Conservation (phyloP, 1,284 basidiomycete species). For the Stereum hirsutum region DNA sequence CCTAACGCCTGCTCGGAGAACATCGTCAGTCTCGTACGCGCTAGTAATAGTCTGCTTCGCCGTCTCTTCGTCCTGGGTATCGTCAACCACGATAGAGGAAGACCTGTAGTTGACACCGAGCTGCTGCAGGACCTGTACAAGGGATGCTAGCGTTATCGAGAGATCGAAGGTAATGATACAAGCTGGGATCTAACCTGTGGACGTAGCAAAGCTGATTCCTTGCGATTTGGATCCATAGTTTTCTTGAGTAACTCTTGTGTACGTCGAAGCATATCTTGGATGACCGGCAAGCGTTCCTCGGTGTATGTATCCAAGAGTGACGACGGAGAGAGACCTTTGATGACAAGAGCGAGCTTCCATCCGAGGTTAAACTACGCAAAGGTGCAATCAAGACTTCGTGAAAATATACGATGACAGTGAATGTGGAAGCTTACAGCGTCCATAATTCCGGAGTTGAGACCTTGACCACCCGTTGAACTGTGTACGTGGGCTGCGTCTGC, state of each 20-base stretch:
- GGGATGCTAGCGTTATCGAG: too few species aligned
- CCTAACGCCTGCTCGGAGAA: slow-evolving; percentile 11
- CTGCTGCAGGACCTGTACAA: slow-evolving; percentile 9
- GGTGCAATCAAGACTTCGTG: not conserved
- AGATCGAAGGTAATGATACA: too few species aligned
- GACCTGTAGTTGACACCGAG: slow-evolving; percentile 15
- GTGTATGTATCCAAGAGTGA: slow-evolving; percentile 14
- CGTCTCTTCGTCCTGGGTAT: not conserved
- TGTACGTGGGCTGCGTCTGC: slow-evolving; percentile 13
- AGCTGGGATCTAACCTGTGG: too few species aligned
- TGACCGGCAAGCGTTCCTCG: slow-evolving; percentile 17
- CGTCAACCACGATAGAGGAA: slow-evolving; percentile 14
- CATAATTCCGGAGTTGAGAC: slow-evolving; percentile 12
- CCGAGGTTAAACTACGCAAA: slow-evolving; percentile 15
- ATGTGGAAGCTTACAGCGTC: slow-evolving; percentile 9
- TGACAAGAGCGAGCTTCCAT: slow-evolving; percentile 18
- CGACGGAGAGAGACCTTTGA: slow-evolving; percentile 10
- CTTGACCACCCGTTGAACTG: slow-evolving; percentile 12
- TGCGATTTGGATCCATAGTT: not conserved
- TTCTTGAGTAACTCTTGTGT: slow-evolving; percentile 7
- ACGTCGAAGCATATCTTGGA: slow-evolving; percentile 15
- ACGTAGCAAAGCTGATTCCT: too few species aligned
- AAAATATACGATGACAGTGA: not conserved
- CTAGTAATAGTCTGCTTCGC: not conserved
- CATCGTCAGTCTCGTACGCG: not conserved